These are phyloP conservation scores for Atkinsonella hypoxylon DNA, from an alignment of 2,329 filamentous ascomycete species.

Conservation along the genomic window DNA sequence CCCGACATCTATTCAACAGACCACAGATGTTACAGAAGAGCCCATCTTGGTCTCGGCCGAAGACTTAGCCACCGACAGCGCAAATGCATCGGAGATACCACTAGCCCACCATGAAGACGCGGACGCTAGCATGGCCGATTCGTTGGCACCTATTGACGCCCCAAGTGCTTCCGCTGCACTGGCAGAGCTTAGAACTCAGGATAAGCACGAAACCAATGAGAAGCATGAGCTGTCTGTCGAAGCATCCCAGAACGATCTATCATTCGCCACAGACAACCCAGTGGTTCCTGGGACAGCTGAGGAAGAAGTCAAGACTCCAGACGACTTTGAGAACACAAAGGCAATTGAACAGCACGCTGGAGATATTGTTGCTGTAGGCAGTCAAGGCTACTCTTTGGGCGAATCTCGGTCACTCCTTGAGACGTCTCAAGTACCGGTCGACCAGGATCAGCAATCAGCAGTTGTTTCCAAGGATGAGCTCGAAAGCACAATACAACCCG, in stretches of 20 bases:
- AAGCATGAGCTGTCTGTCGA: neutral
- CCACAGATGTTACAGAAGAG: neutral
- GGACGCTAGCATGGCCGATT: neutral
- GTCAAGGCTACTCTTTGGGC: neutral
- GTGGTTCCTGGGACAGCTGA: neutral
- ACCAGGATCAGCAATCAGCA: neutral
- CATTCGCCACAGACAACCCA: neutral
- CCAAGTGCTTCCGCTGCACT: neutral
- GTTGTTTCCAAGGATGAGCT: neutral
- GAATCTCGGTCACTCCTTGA: conserved; percentile 1
- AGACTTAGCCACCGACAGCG: neutral
- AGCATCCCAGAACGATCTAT: neutral
- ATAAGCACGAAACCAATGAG: neutral
- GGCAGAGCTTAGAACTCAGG: neutral
- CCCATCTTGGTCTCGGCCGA: neutral
- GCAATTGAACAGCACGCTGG: neutral
- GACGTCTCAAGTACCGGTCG: neutral
- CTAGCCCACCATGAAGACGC: no score
- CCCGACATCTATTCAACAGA: neutral
- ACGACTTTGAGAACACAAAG: neutral
- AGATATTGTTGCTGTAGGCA: neutral
- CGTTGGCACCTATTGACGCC: neutral
- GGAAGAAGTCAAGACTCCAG: neutral
- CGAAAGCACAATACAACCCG: neutral
- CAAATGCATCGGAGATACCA: neutral